Evolutionary conservation across 2,329 filamentous ascomycete genomes (phyloP).

Genomic region (Pseudopithomyces chartarum): DNA sequence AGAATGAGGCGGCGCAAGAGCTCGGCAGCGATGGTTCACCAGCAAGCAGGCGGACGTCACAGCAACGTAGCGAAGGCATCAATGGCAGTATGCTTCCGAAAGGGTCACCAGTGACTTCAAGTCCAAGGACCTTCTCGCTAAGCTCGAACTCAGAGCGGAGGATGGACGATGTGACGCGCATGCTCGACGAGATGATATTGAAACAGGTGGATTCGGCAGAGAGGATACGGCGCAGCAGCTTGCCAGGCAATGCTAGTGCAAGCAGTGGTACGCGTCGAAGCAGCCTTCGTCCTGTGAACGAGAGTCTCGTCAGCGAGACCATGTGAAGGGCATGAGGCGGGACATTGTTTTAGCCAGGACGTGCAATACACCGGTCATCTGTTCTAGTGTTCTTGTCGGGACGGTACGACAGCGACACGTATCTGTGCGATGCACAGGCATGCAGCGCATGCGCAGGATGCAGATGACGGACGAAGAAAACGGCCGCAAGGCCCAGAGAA

Average conservation of each 20-base stretch:
- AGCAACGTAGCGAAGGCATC: conserved; percentile 39
- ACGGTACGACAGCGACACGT: neutral
- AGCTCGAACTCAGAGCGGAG: conserved; percentile 59
- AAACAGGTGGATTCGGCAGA: conserved; percentile 84
- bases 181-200: conserved; percentile 96
- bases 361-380: neutral
- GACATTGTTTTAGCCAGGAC: neutral
- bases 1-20: conserved; percentile 78
- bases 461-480: neutral
- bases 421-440: conserved; percentile 16
- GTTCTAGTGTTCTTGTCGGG: neutral
- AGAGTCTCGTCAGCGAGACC: conserved; percentile 11
- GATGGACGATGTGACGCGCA: conserved; percentile 89
- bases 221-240: conserved; percentile 57
- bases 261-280: conserved; percentile 64
- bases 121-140: conserved; percentile 24
- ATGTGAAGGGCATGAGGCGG: neutral
- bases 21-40: conserved; percentile 42
- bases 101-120: conserved; percentile 29
- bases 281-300: conserved; percentile 18
- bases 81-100: conserved; percentile 34
- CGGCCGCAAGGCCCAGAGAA: conserved; percentile 1
- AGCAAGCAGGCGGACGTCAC: conserved; percentile 41
- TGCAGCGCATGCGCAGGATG: conserved; percentile 7
- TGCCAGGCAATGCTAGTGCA: conserved; percentile 55